Conservation (phyloP, 202 grass and related monocot genomes). For the Tripidium arundinaceum region DNA sequence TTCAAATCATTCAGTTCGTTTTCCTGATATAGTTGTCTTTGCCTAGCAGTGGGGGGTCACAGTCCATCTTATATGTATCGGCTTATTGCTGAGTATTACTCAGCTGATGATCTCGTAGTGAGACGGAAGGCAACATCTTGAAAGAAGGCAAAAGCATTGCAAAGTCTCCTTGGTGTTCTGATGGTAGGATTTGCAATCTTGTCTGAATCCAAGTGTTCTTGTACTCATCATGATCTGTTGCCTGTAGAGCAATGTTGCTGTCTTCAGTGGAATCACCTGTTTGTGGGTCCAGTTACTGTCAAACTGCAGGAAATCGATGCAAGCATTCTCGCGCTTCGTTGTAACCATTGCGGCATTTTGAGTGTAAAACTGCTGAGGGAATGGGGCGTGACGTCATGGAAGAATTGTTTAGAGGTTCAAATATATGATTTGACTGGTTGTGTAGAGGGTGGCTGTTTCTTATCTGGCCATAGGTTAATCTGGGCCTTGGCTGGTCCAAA, state of each 20-base stretch:
- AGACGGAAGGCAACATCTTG: constrained; percentile 47
- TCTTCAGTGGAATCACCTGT: constrained; percentile 10
- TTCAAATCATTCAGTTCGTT: background rate
- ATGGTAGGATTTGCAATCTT: constrained; percentile 17
- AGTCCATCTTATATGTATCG: constrained; percentile 90
- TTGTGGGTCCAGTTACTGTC: background rate
- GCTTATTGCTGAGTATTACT: constrained; percentile 94
- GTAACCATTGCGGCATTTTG: constrained; percentile 2
- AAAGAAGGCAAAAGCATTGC: constrained; percentile 22
- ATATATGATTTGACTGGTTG: no score
- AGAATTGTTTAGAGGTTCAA: background rate
- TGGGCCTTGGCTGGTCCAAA: background rate
- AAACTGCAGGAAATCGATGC: background rate
- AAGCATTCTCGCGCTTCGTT: background rate
- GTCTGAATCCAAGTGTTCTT: background rate
- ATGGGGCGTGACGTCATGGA: background rate
- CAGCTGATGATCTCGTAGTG: constrained; percentile 79
- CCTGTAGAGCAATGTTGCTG: background rate
- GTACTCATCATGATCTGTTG: background rate
- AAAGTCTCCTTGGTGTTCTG: constrained; percentile 11
- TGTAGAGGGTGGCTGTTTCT: background rate
- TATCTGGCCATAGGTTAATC: background rate
- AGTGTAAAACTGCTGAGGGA: constrained; percentile 6
- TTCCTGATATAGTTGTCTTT: constrained; percentile 15
- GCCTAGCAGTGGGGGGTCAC: constrained; percentile 67